phyloP scores from a whole-genome alignment of 352 stramenopile genomes.

The Elongisporangium prolatum region DNA sequence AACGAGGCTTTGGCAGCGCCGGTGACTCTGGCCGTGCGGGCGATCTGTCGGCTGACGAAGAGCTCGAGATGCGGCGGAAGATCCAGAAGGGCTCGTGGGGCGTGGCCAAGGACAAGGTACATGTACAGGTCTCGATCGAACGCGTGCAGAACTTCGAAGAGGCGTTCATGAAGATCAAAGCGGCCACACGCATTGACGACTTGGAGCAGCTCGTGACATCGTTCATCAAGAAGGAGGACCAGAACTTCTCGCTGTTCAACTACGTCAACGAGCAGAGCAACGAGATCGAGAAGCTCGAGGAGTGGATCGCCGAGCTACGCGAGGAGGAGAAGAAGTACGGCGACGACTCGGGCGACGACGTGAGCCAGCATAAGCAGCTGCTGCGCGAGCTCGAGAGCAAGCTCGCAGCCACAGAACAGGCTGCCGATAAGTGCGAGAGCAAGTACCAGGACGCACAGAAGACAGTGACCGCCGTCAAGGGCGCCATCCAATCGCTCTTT shows the following conservation, averaged over 20 bases:
- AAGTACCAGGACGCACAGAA: conserved; percentile 87
- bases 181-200: conserved; percentile 89
- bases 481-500: conserved; percentile 70
- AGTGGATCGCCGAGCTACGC: conserved; percentile 61
- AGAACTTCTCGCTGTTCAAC: conserved; percentile 96
- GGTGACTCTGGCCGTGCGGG: conserved; percentile 17
- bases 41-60: conserved; percentile 52
- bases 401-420: conserved; percentile 70
- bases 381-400: conserved; percentile 85
- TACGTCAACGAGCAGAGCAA: conserved; percentile 94
- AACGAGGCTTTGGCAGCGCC: conserved; percentile 5
- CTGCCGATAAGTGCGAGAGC: conserved; percentile 88
- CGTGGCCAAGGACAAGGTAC: conserved; percentile 82
- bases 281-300: conserved; percentile 91
- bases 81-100: conserved; percentile 77
- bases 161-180: conserved; percentile 93
- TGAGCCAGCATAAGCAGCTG: conserved; percentile 87
- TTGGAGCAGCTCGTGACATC: conserved; percentile 90
- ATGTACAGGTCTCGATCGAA: conserved; percentile 87
- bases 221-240: conserved; percentile 95
- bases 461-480: conserved; percentile 89
- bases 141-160: conserved; percentile 94
- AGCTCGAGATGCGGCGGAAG: conserved; percentile 67
- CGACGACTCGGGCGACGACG: conserved; percentile 80
- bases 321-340: conserved; percentile 86